phyloP scores from a whole-genome alignment of 108 stramenopile species.

The Seminavis robusta region DNA sequence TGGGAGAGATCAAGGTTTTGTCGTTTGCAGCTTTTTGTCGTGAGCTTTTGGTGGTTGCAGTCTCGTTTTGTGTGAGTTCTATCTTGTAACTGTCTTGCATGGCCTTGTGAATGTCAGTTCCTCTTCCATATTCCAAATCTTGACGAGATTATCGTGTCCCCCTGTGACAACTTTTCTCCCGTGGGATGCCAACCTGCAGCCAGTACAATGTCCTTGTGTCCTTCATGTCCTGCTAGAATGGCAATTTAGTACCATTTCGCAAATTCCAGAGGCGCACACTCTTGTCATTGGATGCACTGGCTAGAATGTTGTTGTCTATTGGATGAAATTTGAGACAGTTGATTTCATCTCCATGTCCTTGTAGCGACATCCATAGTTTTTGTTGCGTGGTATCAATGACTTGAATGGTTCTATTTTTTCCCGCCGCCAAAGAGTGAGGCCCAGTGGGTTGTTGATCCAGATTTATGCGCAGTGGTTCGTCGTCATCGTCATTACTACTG shows the following conservation, averaged over 20 bases:
- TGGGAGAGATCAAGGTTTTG: too few relatives aligned
- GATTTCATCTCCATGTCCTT: conserved; percentile 67
- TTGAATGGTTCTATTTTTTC: conserved; percentile 50
- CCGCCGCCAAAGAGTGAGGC: conserved; percentile 66
- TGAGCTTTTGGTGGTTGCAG: neutral
- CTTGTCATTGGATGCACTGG: conserved; percentile 80
- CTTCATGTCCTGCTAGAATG: conserved; percentile 78
- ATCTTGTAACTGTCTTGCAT: conserved; percentile 6
- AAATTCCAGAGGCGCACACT: conserved; percentile 85
- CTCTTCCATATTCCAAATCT: conserved; percentile 56
- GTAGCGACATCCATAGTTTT: conserved; percentile 34
- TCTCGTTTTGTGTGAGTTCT: neutral
- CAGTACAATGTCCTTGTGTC: conserved; percentile 70
- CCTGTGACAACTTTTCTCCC: conserved; percentile 64
- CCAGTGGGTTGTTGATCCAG: conserved; percentile 6
- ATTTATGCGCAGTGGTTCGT: neutral
- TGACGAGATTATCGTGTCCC: conserved; percentile 76
- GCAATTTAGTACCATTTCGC: conserved; percentile 51
- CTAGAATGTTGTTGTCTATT: conserved; percentile 49
- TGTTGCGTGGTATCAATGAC: conserved; percentile 55
- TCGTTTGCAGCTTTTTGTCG: too few relatives aligned
- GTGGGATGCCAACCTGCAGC: conserved; percentile 67
- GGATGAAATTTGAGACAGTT: conserved; percentile 64
- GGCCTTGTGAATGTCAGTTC: conserved; percentile 7
- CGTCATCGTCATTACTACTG: conserved; percentile 1